Evolutionary conservation across 2,329 filamentous ascomycete species (phyloP).

Genomic region (Trichoderma harzianum): DNA sequence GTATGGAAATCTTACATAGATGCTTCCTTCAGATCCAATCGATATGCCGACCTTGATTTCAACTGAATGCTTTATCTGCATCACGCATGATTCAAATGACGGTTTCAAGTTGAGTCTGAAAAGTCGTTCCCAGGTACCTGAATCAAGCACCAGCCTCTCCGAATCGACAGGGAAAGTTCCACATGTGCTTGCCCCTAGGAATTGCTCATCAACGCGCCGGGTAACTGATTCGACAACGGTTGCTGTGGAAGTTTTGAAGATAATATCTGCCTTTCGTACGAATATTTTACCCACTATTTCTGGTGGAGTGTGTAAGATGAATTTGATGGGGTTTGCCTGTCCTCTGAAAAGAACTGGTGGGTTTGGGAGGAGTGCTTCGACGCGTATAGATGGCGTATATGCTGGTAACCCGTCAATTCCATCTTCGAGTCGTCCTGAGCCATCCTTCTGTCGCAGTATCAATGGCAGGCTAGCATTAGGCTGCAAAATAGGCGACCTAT

Average conservation of each 20-base stretch:
- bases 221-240: neutral
- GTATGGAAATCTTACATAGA: neutral
- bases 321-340: neutral
- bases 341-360: neutral
- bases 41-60: constrained; percentile 5
- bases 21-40: neutral
- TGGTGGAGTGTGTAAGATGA: neutral
- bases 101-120: neutral
- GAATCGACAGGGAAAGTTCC: neutral
- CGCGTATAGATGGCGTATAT: neutral
- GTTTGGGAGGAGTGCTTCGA: neutral
- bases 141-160: neutral
- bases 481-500: neutral
- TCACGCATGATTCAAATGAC: neutral
- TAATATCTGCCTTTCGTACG: neutral
- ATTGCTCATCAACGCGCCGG: neutral
- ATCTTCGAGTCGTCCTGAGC: neutral
- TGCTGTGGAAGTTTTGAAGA: neutral
- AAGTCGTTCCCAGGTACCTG: neutral
- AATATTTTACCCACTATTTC: neutral
- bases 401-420: neutral
- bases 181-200: neutral
- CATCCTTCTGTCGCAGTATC: neutral
- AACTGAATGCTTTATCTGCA: neutral
- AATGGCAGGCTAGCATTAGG: neutral